Conservation (phyloP, 176 grass and related monocot genomes). For the Triticum aestivum region DNA sequence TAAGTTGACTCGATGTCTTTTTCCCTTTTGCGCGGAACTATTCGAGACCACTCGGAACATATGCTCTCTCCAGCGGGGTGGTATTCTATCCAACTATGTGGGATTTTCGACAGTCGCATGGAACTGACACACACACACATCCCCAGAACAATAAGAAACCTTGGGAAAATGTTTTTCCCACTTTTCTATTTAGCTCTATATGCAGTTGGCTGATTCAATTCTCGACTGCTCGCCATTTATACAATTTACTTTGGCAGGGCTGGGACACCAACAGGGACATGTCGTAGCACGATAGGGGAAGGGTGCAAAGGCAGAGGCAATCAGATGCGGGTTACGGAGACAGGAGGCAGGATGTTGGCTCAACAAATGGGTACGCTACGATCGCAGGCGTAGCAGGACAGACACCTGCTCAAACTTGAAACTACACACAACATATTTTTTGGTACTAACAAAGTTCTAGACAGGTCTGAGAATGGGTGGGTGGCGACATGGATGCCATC, state of each 20-base stretch:
- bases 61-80: not conserved
- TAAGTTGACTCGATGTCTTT: not conserved
- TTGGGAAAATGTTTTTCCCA: not conserved
- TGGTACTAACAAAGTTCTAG: not conserved
- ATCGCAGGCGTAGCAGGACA: no score
- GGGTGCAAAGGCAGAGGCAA: not conserved
- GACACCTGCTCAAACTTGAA: not conserved
- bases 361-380: not conserved
- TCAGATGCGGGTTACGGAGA: not conserved
- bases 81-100: not conserved
- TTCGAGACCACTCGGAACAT: not conserved
- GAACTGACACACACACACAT: constrained; percentile 53
- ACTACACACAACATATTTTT: not conserved
- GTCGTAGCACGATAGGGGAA: not conserved
- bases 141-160: constrained; percentile 27
- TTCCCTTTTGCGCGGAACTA: not conserved
- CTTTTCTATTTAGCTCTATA: not conserved
- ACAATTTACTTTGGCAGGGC: constrained; percentile 11
- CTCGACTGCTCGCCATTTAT: not conserved
- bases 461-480: not conserved
- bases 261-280: constrained; percentile 1
- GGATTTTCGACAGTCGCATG: not conserved
- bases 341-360: not conserved
- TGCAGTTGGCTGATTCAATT: not conserved
- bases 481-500: not conserved